Evolutionary conservation across 2,329 filamentous ascomycete species (phyloP), one percentile per base, ranked within the genome.

Genomic region (Epichloe coenophiala): DNA sequence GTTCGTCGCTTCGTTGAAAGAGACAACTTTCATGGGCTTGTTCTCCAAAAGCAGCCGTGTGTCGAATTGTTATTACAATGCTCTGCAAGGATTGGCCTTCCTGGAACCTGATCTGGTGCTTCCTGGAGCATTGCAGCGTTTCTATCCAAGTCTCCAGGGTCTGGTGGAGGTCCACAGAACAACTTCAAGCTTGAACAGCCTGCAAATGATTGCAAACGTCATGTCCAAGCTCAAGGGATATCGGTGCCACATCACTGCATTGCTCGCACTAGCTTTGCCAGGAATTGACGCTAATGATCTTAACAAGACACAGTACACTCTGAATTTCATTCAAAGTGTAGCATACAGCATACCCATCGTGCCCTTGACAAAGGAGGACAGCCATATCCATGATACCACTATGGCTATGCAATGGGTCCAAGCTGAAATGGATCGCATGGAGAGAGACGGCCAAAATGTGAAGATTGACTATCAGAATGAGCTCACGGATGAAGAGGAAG

Each of bases 251-350:
- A 83, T 98, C 55, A 98, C 93, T 1, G 91, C 91, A 1, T 72
- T 98, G 37, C 72, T 98, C n/a, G 93, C 91, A 5, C 75, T 98
- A 53, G 88, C 91, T 4, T 73, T 98, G 35, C 94, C 94, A 0
- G 94, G 93, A 21, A 95, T 98, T 52, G 94, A 98, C 68, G 90
- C 94, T 56, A 98, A 98, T 63, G 93, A 98, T 67, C 72, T 98
- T 27, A 90, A 93, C 63, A 98, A 98, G 74, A 97, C 93, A 0
- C 79, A 95, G 59, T 88, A 95, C 66, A 94, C 93, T 0, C 74
- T 98, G 52, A 88, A 90, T 57, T 96, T 96, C 64, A 93, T 98
- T 51, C 91, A 97, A 66, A 86, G 88, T 52, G 88, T 97, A 12
- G 91, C 89, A 53, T 97, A 96, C 71, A 95, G 91, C 60, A 94